Percentiles rank a stretch among this genome's conserved stretches.
Evolutionary conservation across 1,284 basidiomycete species (phyloP).

Genomic region (Ganoderma sinense): DNA sequence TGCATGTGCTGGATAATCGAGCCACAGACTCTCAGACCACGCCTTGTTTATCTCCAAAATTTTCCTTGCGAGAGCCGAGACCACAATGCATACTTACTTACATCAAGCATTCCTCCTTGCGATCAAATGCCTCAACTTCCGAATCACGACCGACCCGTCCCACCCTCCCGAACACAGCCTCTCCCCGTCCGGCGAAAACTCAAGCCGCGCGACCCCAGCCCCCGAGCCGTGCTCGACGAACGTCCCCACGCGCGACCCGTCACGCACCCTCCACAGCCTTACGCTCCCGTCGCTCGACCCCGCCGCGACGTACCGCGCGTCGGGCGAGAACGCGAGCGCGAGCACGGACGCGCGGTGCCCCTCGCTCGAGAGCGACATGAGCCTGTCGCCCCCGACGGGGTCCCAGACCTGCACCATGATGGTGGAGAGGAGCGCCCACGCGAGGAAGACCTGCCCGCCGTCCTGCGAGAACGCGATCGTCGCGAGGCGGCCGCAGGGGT

Average conservation of each 20-base stretch:
- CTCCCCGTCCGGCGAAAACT: neutral
- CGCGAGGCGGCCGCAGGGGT: neutral
- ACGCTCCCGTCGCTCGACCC: too few relatives aligned
- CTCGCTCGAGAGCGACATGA: slow-evolving; percentile 1
- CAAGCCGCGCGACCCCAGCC: neutral
- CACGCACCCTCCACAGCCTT: too few relatives aligned
- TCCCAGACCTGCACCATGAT: neutral
- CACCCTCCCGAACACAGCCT: neutral
- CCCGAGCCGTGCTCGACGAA: neutral
- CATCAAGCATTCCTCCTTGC: neutral
- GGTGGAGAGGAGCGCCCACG: neutral
- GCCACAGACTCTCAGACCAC: too few relatives aligned
- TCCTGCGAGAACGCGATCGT: neutral
- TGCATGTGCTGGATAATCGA: too few relatives aligned
- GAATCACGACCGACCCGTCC: neutral
- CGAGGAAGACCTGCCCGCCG: neutral
- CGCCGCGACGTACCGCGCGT: too few relatives aligned
- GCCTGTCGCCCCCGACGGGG: neutral
- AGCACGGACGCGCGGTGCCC: neutral
- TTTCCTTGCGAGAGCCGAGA: too few relatives aligned
- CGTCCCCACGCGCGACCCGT: neutral
- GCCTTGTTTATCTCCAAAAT: too few relatives aligned
- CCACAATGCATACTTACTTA: too few relatives aligned
- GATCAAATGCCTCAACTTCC: neutral
- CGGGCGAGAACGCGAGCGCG: too few relatives aligned